Evolutionary conservation across 2,329 filamentous ascomycete species (phyloP), one percentile per base, ranked within the genome.

Genomic region (Ceratocystis colombiana): DNA sequence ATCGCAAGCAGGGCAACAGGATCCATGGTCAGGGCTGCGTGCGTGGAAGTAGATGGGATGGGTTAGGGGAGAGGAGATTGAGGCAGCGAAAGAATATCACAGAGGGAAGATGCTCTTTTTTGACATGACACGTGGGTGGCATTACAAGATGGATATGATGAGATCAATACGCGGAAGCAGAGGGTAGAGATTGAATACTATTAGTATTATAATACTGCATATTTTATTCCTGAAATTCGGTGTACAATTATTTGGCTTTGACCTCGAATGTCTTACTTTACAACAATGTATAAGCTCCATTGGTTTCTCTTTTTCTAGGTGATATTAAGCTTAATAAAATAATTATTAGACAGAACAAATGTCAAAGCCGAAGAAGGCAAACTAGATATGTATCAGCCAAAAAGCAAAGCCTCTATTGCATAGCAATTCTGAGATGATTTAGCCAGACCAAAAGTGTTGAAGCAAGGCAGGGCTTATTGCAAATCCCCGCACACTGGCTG

Each of bases 21-120:
- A 82, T 70, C 80, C 80, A 1, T 82, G 80, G 80, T 78, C 80
- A 12, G 80, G 80, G 1, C 71, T 82, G 41, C 81, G 76, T 68
- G 76, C 79, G 50, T 82, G 80, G 80, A 82, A 80, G 71, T 82
- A 73, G 72, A 55, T 55, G 50, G 50, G 20, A 55, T 55, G 25
- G 3, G 25, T 3, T 22, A 10, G n/a, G 46, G 17, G 8, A 48
- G 46, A 48, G n/a, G 45, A 20, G 46, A 8, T 7, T 7, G 17
- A 20, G 46, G 7, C 2, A 48, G 46, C 17, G 46, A 48, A 10
- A 17, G 17, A 48, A 15, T 12, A 41, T 41, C 37, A 41, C 37
- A 41, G 10, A 12, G 37, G 46, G 8, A 22, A 48, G n/a, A 48
- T 0, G 6, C 46, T 48, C 5, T 20, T 41, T 41, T 41, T 41